phyloP scores from a whole-genome alignment of 495 filamentous ascomycete genomes.

The Podospora comata region DNA sequence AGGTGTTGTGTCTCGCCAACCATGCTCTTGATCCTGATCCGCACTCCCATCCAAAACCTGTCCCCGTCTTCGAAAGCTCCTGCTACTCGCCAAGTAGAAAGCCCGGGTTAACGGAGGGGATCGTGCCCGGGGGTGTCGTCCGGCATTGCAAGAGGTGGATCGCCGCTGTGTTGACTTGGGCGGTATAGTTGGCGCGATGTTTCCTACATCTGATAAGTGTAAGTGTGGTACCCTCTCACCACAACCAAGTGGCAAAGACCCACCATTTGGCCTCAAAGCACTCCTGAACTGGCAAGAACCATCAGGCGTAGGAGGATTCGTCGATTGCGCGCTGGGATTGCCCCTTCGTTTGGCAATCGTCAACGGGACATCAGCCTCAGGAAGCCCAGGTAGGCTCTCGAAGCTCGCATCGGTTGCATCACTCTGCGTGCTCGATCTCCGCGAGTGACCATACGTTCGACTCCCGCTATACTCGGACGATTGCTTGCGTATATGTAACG shows the following conservation, averaged over 20 bases:
- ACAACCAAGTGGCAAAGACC: background rate
- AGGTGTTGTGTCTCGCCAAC: background rate
- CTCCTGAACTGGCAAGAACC: background rate
- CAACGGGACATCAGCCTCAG: constrained; percentile 19
- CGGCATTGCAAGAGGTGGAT: constrained; percentile 9
- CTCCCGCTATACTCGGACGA: constrained; percentile 7
- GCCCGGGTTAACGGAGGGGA: background rate
- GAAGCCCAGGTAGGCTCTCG: constrained; percentile 24
- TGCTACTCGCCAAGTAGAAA: background rate
- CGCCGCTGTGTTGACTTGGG: constrained; percentile 7
- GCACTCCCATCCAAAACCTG: background rate
- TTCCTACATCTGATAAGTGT: constrained; percentile 3
- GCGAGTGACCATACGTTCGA: background rate
- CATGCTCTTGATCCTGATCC: background rate
- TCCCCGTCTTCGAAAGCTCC: background rate
- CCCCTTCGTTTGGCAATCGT: constrained; percentile 32
- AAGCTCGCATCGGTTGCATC: constrained; percentile 22
- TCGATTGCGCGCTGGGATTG: background rate
- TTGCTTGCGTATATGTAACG: constrained; percentile 36
- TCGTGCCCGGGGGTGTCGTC: background rate
- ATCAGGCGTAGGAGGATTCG: background rate
- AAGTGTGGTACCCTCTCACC: background rate
- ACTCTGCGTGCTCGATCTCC: constrained; percentile 21
- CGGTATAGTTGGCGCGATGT: background rate
- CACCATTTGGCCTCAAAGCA: constrained; percentile 9